phyloP scores from a whole-genome alignment of 1,284 basidiomycete species.

The Pterula multifida region DNA sequence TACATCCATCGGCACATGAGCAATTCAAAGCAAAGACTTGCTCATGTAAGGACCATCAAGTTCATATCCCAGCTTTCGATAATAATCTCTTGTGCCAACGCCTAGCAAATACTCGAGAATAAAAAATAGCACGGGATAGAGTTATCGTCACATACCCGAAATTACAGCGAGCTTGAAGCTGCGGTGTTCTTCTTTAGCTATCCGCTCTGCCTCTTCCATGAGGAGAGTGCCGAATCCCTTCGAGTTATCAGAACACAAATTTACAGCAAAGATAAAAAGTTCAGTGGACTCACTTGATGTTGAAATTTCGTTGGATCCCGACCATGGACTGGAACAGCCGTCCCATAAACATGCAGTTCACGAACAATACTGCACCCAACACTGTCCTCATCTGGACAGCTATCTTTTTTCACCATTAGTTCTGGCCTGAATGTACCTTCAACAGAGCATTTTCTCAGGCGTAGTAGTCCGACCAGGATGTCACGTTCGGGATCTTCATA shows the following conservation, averaged over 20 bases:
- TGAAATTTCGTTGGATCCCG: constrained; percentile 98
- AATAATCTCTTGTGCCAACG: constrained; percentile 92
- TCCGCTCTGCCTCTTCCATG: constrained; percentile 99
- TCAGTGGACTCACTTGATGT: constrained; percentile 52
- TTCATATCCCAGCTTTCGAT: constrained; percentile 85
- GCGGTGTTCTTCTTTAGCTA: constrained; percentile 96
- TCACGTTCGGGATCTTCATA: constrained; percentile 98
- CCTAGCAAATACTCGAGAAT: constrained; percentile 27
- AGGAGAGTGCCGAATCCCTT: constrained; percentile 93
- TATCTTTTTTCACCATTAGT: constrained; percentile 38
- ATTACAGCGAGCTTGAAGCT: constrained; percentile 94
- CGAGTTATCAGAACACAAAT: constrained; percentile 11
- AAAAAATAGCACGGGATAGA: not conserved
- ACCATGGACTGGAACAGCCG: constrained; percentile 93
- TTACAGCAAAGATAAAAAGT: constrained; percentile 2
- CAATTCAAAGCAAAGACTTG: constrained; percentile 46
- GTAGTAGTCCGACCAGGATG: constrained; percentile 89
- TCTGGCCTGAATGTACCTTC: constrained; percentile 96
- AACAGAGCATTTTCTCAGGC: constrained; percentile 89
- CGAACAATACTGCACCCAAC: constrained; percentile 90
- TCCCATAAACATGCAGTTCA: constrained; percentile 98
- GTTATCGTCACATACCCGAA: constrained; percentile 49
- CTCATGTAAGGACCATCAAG: constrained; percentile 98
- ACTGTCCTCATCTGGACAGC: constrained; percentile 42
- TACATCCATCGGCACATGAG: constrained; percentile 1